A percentile compares a stretch with the other conserved stretches of the same genome.
These are phyloP conservation scores for Candolleomyces eurysporus DNA, from an alignment of 768 basidiomycete species.

Conservation along the genomic window DNA sequence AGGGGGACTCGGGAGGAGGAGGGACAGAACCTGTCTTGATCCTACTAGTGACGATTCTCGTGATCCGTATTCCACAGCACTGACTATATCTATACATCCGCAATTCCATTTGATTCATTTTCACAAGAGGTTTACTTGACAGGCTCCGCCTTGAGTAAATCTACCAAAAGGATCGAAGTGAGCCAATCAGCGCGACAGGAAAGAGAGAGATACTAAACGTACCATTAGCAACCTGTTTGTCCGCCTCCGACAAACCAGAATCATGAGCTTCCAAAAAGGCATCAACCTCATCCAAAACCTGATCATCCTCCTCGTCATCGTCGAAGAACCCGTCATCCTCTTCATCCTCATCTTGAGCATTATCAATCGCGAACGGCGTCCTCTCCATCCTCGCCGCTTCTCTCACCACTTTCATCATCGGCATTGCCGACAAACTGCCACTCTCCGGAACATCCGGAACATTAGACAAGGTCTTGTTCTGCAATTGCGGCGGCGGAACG, in stretches of 20 bases:
- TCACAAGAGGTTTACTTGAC: slow-evolving; percentile 16
- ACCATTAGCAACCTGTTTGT: slow-evolving; percentile 78
- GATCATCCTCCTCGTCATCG: slow-evolving; percentile 55
- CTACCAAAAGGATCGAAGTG: slow-evolving; percentile 11
- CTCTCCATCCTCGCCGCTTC: slow-evolving; percentile 88
- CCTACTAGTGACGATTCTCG: no score
- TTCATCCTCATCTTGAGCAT: slow-evolving; percentile 81
- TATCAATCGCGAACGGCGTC: slow-evolving; percentile 96
- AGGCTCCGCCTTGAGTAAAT: slow-evolving; percentile 27
- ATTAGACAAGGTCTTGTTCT: slow-evolving; percentile 24
- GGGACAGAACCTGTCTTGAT: no score
- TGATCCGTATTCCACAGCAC: no score
- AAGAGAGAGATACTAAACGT: slow-evolving; percentile 15
- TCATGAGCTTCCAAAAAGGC: slow-evolving; percentile 77
- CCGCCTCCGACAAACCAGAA: slow-evolving; percentile 76
- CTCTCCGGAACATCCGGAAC: slow-evolving; percentile 36
- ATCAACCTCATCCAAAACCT: slow-evolving; percentile 86
- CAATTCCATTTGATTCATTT: not conserved
- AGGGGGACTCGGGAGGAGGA: no score
- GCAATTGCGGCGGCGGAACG: slow-evolving; percentile 26
- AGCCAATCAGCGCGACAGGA: not conserved
- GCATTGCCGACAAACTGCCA: slow-evolving; percentile 51
- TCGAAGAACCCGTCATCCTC: slow-evolving; percentile 63
- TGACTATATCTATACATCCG: no score
- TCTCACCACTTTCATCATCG: slow-evolving; percentile 72